Conservation (phyloP, 331 rosid species). For the Arachis monticola region DNA sequence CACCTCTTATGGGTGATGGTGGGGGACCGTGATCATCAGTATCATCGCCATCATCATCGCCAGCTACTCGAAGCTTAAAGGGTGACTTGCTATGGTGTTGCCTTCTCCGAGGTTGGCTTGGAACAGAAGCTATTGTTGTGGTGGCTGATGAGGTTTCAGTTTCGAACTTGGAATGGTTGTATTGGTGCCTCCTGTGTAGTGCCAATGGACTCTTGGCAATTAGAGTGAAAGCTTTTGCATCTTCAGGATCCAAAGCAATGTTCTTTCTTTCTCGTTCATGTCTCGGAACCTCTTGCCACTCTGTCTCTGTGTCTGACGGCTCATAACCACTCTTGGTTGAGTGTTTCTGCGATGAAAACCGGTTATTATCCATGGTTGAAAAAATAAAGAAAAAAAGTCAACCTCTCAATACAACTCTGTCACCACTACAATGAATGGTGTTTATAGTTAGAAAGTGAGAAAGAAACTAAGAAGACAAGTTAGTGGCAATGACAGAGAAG, state of each 20-base stretch:
- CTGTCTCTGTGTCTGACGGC: slow-evolving; percentile 89
- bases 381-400: not conserved
- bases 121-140: slow-evolving; percentile 22
- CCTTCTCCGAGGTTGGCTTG: slow-evolving; percentile 47
- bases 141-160: slow-evolving; percentile 38
- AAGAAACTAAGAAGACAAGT: slow-evolving; percentile 23
- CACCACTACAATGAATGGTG: not conserved
- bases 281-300: slow-evolving; percentile 64
- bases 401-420: slow-evolving; percentile 5
- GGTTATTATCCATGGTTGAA: slow-evolving; percentile 47
- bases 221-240: slow-evolving; percentile 33
- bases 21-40: slow-evolving; percentile 12
- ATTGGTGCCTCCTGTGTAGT: slow-evolving; percentile 44
- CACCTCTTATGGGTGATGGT: slow-evolving; percentile 34
- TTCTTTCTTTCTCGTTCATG: slow-evolving; percentile 53
- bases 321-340: slow-evolving; percentile 76
- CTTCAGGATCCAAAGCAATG: slow-evolving; percentile 35
- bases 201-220: slow-evolving; percentile 48
- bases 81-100: slow-evolving; percentile 68
- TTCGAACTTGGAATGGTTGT: slow-evolving; percentile 48
- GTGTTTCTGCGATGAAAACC: slow-evolving; percentile 37
- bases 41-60: slow-evolving; percentile 31
- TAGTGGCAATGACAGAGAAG: slow-evolving; percentile 31
- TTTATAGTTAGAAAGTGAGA: slow-evolving; percentile 19
- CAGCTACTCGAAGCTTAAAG: slow-evolving; percentile 48